Percentiles rank a stretch among this genome's conserved stretches.
These are phyloP conservation scores for Porpolomopsis calyptriformis DNA, from an alignment of 768 basidiomycete species.

Conservation along the genomic window DNA sequence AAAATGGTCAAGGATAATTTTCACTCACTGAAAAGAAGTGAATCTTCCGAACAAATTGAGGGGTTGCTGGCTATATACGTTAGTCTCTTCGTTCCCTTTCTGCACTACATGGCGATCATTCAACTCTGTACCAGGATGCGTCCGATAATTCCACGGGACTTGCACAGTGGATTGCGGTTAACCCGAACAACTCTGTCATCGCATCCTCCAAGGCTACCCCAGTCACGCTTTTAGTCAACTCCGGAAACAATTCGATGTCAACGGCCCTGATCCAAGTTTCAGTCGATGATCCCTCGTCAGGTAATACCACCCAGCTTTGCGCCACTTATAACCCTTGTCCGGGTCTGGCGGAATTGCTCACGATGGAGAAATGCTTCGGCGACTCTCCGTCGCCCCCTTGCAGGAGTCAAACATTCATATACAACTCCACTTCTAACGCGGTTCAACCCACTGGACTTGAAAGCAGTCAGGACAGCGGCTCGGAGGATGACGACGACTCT, in stretches of 20 bases:
- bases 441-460: slow-evolving; percentile 46
- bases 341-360: slow-evolving; percentile 36
- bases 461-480: slow-evolving; percentile 19
- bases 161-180: not conserved
- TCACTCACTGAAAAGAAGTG: too few species aligned
- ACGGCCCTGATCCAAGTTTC: slow-evolving; percentile 8
- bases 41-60: too few species aligned
- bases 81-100: not conserved
- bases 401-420: slow-evolving; percentile 52
- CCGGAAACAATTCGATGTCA: not conserved
- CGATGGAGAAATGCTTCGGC: slow-evolving; percentile 33
- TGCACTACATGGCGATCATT: not conserved
- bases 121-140: not conserved
- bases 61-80: too few species aligned
- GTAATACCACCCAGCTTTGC: slow-evolving; percentile 36
- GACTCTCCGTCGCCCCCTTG: slow-evolving; percentile 15
- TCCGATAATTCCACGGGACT: not conserved
- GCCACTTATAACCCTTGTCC: slow-evolving; percentile 53
- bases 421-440: slow-evolving; percentile 34
- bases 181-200: not conserved
- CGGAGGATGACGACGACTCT: slow-evolving; percentile 9
- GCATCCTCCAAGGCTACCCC: not conserved
- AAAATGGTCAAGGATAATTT: too few species aligned
- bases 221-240: not conserved
- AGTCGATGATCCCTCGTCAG: slow-evolving; percentile 30